Conservation (phyloP, 2,329 filamentous ascomycete genomes). For the Beauveria rudraprayagi region DNA sequence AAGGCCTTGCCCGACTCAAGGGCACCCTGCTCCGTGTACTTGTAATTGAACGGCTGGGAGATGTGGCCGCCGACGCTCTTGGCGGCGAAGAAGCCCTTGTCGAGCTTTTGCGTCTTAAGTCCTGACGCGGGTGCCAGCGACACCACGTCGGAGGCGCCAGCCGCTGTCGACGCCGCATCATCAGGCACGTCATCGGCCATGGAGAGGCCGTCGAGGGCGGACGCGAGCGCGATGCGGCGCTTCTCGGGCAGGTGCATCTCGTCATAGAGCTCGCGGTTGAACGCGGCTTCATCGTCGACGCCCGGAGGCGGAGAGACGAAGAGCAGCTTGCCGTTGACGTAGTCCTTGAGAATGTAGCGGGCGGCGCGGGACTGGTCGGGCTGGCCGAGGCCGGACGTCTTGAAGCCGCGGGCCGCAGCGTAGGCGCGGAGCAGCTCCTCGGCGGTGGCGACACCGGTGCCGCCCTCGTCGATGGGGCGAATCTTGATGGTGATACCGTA, state of each 20-base stretch:
- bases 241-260: conserved; percentile 73
- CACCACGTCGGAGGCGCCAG: conserved; percentile 39
- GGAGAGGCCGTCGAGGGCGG: conserved; percentile 39
- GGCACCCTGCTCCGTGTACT: conserved; percentile 74
- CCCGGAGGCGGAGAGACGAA: conserved; percentile 82
- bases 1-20: conserved; percentile 51
- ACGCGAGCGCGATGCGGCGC: conserved; percentile 57
- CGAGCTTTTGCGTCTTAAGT: conserved; percentile 66
- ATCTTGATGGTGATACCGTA: conserved; percentile 88
- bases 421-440: conserved; percentile 81
- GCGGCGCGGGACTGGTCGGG: conserved; percentile 91
- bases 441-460: conserved; percentile 76
- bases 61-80: conserved; percentile 57
- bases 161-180: conserved; percentile 22
- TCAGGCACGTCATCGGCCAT: conserved; percentile 26
- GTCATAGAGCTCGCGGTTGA: conserved; percentile 88
- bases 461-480: conserved; percentile 80
- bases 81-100: conserved; percentile 81
- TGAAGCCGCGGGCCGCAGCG: conserved; percentile 81
- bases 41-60: conserved; percentile 77
- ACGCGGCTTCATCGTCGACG: conserved; percentile 62
- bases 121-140: conserved; percentile 45
- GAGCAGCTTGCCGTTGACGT: conserved; percentile 90
- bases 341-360: conserved; percentile 87
- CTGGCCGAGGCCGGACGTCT: conserved; percentile 79